Conservation (phyloP, 176 grass and related monocot species). For the barley (Hordeum vulgare) region MorexV3_pseudomolecules_assembly NC_058524.1:568195024-568195523, state of each 20-base stretch:
- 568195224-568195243: not conserved
- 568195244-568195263: not conserved
- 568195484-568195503: slow-evolving; percentile 81
- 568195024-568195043: slow-evolving; percentile 9
- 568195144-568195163: not conserved
- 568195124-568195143: not conserved
- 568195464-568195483: slow-evolving; percentile 82
- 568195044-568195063: not conserved
- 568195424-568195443: slow-evolving; percentile 99
- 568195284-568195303: too few relatives aligned
- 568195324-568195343: not conserved
- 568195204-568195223: not conserved
- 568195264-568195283: too few relatives aligned
- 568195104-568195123: not conserved
- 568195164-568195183: not conserved
- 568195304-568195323: too few relatives aligned
- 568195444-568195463: slow-evolving; percentile 98
- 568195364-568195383: slow-evolving; percentile 97
- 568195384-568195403: slow-evolving; percentile 85
- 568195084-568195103: not conserved
- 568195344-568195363: slow-evolving; percentile 54
- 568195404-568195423: slow-evolving; percentile 93
- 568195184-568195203: not conserved
- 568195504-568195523: slow-evolving; percentile 81
- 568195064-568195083: not conserved